Base-by-base conservation (phyloP, 192 early-diverging fungal species). In the Phlyctochytrium arcticum region DNA sequence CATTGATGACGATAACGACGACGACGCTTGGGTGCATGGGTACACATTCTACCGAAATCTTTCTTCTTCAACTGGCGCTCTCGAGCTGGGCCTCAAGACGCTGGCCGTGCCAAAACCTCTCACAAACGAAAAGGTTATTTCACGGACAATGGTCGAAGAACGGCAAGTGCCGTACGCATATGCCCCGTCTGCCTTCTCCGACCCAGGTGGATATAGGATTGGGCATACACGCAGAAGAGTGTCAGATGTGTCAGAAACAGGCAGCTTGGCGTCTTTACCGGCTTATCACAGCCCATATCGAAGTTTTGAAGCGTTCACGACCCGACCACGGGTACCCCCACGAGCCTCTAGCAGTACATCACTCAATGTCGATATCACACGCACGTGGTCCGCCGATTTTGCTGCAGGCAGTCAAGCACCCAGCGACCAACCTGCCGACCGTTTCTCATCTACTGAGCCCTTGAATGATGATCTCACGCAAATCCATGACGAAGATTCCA, bases 31-130 rank as follows among this genome's bases (percentile, higher is more conserved):
- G 36, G 54, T 68, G 24, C 55, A 74, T 37, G 79, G 72, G 21
- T 73, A 74, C 44, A 66, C 68, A 4, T 55, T 80, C 48, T 73
- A 81, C 59, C 62, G 72, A 15, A 68, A 60, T 36, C 55, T 77
- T 33, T 46, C 34, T n/a, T 49, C 59, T 8, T 48, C 39, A 12
- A 39, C 32, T n/a, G 68, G 46, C 2, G 49, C 50, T 4, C 6
- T 21, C 3, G 63, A 58, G n/a, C 6, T 32, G 17, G 67, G 62
- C 0, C 42, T 66, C 24, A 69, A 64, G 19, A 53, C 44, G 37
- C 62, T 70, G 15, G 36, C 33, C 5, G 54, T 24, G 6, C 47
- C 48, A 19, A 53, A 42, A 30, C 53, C 53, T 19, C 21, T 48
- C 19, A 7, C 54, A 15, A 56, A 67, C 21, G 37, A 49, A 17